Percentiles rank a stretch among this genome's conserved stretches.
phyloP scores from a whole-genome alignment of 768 basidiomycete genomes.

The Hydnomerulius pinastri region DNA sequence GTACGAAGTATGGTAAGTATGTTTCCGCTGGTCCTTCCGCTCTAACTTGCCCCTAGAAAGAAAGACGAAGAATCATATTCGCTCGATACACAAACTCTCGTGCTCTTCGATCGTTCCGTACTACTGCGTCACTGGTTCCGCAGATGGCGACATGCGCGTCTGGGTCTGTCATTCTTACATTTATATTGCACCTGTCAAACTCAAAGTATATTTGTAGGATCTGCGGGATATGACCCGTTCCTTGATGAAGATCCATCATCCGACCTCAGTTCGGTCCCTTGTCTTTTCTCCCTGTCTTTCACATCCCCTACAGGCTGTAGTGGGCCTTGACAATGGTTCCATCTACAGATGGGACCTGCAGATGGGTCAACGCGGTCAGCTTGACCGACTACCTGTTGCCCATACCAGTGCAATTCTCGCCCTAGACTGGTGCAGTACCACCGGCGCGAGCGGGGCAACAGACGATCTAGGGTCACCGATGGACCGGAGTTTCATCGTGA shows the following conservation, averaged over 20 bases:
- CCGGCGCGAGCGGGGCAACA: slow-evolving; percentile 15
- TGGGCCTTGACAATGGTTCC: slow-evolving; percentile 69
- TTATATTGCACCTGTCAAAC: background rate
- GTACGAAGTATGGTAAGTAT: slow-evolving; percentile 67
- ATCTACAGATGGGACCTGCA: slow-evolving; percentile 80
- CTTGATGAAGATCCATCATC: slow-evolving; percentile 69
- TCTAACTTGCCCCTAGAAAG: slow-evolving; percentile 50
- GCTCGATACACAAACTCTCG: slow-evolving; percentile 70
- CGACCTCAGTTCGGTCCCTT: slow-evolving; percentile 66
- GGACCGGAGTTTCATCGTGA: slow-evolving; percentile 72
- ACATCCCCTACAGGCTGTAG: slow-evolving; percentile 68
- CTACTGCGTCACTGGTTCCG: slow-evolving; percentile 79
- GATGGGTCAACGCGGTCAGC: slow-evolving; percentile 71
- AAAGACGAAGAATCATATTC: slow-evolving; percentile 65
- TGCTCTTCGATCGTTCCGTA: slow-evolving; percentile 68
- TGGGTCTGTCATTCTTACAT: slow-evolving; percentile 54
- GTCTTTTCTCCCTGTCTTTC: slow-evolving; percentile 68
- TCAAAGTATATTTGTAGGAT: slow-evolving; percentile 51
- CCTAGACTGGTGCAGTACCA: slow-evolving; percentile 65
- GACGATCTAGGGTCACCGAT: slow-evolving; percentile 16
- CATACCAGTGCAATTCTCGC: slow-evolving; percentile 73
- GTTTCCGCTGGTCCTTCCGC: slow-evolving; percentile 3
- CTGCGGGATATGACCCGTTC: slow-evolving; percentile 71
- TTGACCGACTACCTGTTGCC: slow-evolving; percentile 73
- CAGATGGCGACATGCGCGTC: slow-evolving; percentile 77